Evolutionary conservation across 192 early-diverging fungal species (phyloP).

Genomic region (Coemansia sp.): DNA sequence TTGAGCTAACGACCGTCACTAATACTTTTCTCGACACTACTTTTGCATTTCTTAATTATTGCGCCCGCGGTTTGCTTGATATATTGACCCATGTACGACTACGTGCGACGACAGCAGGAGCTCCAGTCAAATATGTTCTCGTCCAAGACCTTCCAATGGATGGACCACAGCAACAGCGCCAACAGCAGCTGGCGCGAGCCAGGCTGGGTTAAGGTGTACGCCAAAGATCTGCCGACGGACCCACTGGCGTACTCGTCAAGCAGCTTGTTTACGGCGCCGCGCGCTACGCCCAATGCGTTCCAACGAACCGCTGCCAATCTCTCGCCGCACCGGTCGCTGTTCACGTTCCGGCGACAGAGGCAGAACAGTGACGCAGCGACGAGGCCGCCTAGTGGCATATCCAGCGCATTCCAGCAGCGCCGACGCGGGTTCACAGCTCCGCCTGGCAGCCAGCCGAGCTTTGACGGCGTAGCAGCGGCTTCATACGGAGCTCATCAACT

Average conservation of each 20-base stretch:
- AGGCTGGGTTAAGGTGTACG: slow-evolving; percentile 41
- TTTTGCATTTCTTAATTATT: neutral
- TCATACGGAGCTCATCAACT: neutral
- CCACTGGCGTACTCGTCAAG: slow-evolving; percentile 49
- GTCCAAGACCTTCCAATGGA: slow-evolving; percentile 55
- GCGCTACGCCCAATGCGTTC: slow-evolving; percentile 16
- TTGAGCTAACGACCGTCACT: neutral
- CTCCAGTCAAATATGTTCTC: slow-evolving; percentile 44
- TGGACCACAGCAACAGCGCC: slow-evolving; percentile 20
- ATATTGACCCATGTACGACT: slow-evolving; percentile 44
- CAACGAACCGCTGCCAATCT: slow-evolving; percentile 42
- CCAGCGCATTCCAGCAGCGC: slow-evolving; percentile 30
- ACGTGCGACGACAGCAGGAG: slow-evolving; percentile 57
- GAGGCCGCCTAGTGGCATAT: slow-evolving; percentile 39
- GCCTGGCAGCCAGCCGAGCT: slow-evolving; percentile 24
- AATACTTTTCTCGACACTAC: neutral
- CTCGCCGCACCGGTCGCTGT: slow-evolving; percentile 33
- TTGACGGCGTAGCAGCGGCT: neutral
- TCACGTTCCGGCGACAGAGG: slow-evolving; percentile 39
- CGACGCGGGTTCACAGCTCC: slow-evolving; percentile 49
- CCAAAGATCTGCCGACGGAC: slow-evolving; percentile 22
- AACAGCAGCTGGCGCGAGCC: slow-evolving; percentile 26
- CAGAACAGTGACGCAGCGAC: slow-evolving; percentile 43
- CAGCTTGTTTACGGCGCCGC: slow-evolving; percentile 35
- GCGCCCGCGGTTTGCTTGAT: neutral